Evolutionary conservation across 495 filamentous ascomycete genomes (phyloP), one percentile per base, ranked within the genome.

Genomic region (Bryoglossum gracile): DNA sequence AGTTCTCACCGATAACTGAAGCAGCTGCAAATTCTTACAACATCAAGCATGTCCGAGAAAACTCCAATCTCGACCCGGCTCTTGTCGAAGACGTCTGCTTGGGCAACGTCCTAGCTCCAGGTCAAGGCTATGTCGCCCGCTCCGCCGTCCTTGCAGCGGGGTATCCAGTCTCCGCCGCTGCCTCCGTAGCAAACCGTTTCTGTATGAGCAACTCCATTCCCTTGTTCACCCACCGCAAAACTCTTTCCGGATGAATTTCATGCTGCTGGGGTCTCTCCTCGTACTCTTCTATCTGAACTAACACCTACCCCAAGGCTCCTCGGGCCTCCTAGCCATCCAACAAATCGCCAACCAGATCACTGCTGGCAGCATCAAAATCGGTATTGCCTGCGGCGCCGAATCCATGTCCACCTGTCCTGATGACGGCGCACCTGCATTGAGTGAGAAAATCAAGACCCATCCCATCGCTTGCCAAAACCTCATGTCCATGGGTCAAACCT

Each of bases 401-500:
- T 72, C 75, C 53, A 98, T 98, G 92, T 83, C 34, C 10, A 50
- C 48, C 0, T 42, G 35, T 21, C 53, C 57, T 2, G 57, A 59
- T 25, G 24, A 53, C 26, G 53, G 53, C 3, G 43, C 51, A 2
- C 36, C 45, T 2, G 25, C 8, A 1, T 40, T 53, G 21, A 81
- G 80, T 23, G 69, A 70, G 3, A 74, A 77, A 46, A 80, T 81
- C 23, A 81, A 84, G 51, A 70, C 75, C 0, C 71, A 86, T 16
- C 73, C 77, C 9, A 72, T 90, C 64, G 81, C 88, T 25, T 84
- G 47, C 0, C 86, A 87, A 60, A 89, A 95, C 61, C 74, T 84
- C 74, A 79, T 89, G 76, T 82, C 89, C 18, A 98, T 98, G 92
- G 92, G 92, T 0, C 92, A 94, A 78, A 96, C 92, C 0, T 87